Evolutionary conservation across 148 eudicot genomes (phyloP), one percentile per base, ranked within the genome.

Genomic region (Camellia sinensis): DNA sequence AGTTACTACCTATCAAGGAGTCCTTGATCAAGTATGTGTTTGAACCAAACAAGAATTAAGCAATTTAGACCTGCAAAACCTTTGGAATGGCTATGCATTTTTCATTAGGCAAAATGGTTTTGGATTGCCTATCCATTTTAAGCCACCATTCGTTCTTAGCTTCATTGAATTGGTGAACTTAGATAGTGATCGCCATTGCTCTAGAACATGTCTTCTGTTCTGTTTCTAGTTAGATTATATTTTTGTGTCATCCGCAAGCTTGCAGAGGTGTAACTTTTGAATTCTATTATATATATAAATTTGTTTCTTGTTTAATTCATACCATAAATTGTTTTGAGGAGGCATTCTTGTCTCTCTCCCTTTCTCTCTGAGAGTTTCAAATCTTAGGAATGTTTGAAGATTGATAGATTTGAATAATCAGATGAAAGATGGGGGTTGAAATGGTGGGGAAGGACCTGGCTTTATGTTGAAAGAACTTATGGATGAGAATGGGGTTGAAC

Each of bases 1-100:
- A 89, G 74, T 66, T 89, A 81, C 78, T 87, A 8, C 62, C 88
- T 2, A 89, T 89, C 78, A 87, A 87, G 79, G 89, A 89, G 69
- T 89, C 91, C 4, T 75, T 89, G 81, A 85, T 89, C 87, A 89
- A 89, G 84, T 83, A 87, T 74, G 91, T 89, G 13, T 89, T 89
- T 71, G 88, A 87, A 86, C 85, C 90, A 18, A 85, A 85, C 86
- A 85, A 74, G 82, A 86, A 83, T 14, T 74, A 66, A 74, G 52
- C 48, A 18, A 64, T 29, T 77, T 77, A 65, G 13, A 8, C 40
- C 67, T 22, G 44, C 64, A 61, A 29, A 44, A 48, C 70, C 19
- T 12, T 11, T 6, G 57, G 79, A 21, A 19, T 48, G 79, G 63
- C 12, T 63, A 37, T 8, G 70, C 71, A 63, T 63, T 46, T 63